Conservation (phyloP, 345 rosid genomes). For the Eutrema heterophyllum region DNA sequence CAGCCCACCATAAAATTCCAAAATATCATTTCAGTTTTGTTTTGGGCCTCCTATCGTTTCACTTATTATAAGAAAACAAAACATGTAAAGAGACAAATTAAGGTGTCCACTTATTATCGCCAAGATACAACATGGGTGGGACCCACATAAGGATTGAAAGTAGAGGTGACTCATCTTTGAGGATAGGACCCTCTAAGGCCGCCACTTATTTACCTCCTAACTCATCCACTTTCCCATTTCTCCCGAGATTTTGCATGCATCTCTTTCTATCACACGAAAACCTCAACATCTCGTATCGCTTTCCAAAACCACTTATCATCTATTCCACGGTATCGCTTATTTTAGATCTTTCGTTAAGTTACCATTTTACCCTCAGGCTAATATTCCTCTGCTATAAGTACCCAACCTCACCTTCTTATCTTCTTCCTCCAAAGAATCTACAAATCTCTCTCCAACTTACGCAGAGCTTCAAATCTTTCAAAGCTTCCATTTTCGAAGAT, state of each 20-base stretch:
- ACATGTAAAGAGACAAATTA: not conserved
- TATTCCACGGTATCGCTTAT: constrained; percentile 18
- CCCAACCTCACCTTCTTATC: not conserved
- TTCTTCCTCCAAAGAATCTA: constrained; percentile 4
- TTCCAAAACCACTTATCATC: not conserved
- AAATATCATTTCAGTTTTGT: not conserved
- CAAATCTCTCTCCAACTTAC: not conserved
- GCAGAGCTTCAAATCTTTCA: not conserved
- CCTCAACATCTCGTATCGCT: not conserved
- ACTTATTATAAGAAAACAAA: not conserved
- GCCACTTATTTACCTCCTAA: constrained; percentile 20
- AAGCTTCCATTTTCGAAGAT: not conserved
- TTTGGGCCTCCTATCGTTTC: not conserved
- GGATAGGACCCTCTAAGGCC: constrained; percentile 13
- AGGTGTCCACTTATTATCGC: not conserved
- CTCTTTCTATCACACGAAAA: not conserved
- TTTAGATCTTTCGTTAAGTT: not conserved
- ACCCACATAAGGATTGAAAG: not conserved
- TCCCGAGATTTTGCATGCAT: not conserved
- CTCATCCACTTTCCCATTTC: not conserved
- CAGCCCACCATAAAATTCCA: not conserved
- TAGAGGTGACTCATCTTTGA: constrained; percentile 19
- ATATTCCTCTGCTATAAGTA: constrained; percentile 15
- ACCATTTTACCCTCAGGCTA: not conserved
- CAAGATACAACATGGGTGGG: not conserved